phyloP scores from a whole-genome alignment of 2,329 filamentous ascomycete genomes.

The Colletotrichum cordylinicola region DNA sequence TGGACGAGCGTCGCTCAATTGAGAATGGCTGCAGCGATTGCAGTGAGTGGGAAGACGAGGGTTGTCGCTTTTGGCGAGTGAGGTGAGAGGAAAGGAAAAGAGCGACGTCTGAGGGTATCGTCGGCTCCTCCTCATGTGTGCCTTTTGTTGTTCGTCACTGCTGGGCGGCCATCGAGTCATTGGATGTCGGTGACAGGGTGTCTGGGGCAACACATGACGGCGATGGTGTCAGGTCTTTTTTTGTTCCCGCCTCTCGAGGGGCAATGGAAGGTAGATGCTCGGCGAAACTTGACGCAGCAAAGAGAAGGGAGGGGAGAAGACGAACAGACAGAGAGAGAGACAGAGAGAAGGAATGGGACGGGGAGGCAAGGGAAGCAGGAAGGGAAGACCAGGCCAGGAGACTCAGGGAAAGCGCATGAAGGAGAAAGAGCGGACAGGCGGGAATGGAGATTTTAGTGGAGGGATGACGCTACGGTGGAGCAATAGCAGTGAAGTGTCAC shows the following conservation, averaged over 20 bases:
- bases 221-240: neutral
- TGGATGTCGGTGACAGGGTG: neutral
- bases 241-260: neutral
- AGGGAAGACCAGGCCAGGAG: neutral
- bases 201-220: neutral
- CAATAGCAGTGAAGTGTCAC: conserved; percentile 15
- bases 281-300: neutral
- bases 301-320: neutral
- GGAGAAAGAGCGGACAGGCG: conserved; percentile 5
- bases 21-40: neutral
- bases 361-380: neutral
- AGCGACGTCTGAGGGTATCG: conserved; percentile 13
- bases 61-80: neutral
- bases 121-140: neutral
- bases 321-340: too few relatives aligned
- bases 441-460: conserved; percentile 17
- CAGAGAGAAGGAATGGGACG: neutral
- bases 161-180: neutral
- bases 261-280: neutral
- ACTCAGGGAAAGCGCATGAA: neutral
- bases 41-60: neutral
- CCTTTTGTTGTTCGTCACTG: neutral
- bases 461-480: conserved; percentile 20
- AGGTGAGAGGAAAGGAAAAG: neutral
- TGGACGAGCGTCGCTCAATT: neutral